phyloP scores from a whole-genome alignment of 2,329 filamentous ascomycete genomes.

The Beauveria varroae region DNA sequence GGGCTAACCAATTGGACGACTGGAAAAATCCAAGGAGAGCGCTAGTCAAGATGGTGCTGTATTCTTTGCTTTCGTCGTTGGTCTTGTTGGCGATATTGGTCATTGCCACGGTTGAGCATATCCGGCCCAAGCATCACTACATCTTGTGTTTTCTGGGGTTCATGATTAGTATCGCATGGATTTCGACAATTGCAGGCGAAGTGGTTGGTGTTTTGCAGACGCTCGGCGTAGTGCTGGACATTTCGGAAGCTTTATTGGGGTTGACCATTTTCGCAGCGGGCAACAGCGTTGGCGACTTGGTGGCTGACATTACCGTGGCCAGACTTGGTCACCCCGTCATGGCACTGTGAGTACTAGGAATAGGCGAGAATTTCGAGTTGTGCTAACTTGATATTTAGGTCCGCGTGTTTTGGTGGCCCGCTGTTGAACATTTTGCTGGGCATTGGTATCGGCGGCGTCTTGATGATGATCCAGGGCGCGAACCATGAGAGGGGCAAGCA shows the following conservation, averaged over 20 bases:
- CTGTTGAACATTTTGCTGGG: slow-evolving; percentile 96
- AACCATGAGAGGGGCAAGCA: slow-evolving; percentile 59
- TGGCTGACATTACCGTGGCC: slow-evolving; percentile 91
- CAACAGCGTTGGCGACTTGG: slow-evolving; percentile 88
- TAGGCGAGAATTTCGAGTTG: background rate
- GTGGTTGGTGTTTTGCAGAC: slow-evolving; percentile 94
- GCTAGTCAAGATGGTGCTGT: slow-evolving; percentile 51
- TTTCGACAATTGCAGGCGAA: slow-evolving; percentile 89
- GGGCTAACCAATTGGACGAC: slow-evolving; percentile 58
- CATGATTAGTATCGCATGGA: slow-evolving; percentile 88
- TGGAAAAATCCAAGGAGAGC: slow-evolving; percentile 41
- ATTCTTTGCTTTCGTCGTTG: slow-evolving; percentile 62
- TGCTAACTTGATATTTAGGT: slow-evolving; percentile 32
- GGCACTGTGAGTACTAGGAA: slow-evolving; percentile 54
- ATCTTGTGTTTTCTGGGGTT: slow-evolving; percentile 86
- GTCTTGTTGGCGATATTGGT: slow-evolving; percentile 60
- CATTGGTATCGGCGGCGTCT: slow-evolving; percentile 83
- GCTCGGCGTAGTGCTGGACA: slow-evolving; percentile 82
- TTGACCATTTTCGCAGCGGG: slow-evolving; percentile 95
- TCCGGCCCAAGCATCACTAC: slow-evolving; percentile 65
- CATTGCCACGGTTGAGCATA: slow-evolving; percentile 57
- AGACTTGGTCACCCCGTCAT: slow-evolving; percentile 92
- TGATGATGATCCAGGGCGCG: slow-evolving; percentile 71
- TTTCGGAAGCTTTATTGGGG: slow-evolving; percentile 89
- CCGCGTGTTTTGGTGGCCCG: slow-evolving; percentile 94